phyloP scores from a whole-genome alignment of 2,329 filamentous ascomycete species.

The Fusarium hostae region DNA sequence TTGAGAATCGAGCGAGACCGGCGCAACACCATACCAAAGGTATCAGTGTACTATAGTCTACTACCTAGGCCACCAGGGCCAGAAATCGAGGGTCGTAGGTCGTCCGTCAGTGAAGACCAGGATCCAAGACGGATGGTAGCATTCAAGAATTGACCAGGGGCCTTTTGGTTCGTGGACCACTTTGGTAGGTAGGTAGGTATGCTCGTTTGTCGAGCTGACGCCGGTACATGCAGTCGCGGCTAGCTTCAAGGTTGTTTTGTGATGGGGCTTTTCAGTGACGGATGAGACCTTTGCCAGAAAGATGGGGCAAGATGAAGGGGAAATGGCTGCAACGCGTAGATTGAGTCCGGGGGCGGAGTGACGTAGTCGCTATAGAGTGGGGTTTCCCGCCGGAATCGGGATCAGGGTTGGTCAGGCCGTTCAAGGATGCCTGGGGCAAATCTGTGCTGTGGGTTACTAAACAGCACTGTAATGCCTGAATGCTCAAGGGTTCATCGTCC shows the following conservation, averaged over 20 bases:
- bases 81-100: neutral
- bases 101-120: neutral
- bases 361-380: constrained; percentile 38
- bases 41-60: neutral
- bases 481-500: constrained; percentile 22
- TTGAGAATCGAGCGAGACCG: constrained; percentile 36
- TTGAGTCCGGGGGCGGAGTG: constrained; percentile 32
- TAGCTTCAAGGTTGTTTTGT: constrained; percentile 23
- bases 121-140: neutral
- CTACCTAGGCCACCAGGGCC: neutral
- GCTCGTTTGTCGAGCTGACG: constrained; percentile 15
- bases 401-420: constrained; percentile 17
- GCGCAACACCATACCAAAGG: constrained; percentile 16
- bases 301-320: constrained; percentile 30
- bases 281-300: constrained; percentile 26
- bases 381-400: constrained; percentile 26
- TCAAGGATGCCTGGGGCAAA: constrained; percentile 14
- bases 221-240: constrained; percentile 30
- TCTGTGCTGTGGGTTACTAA: constrained; percentile 16
- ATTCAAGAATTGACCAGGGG: constrained; percentile 16
- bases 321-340: constrained; percentile 26
- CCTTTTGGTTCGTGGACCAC: neutral
- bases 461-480: neutral
- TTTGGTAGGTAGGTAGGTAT: neutral
- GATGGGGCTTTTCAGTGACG: constrained; percentile 10